A percentile compares a stretch with the other conserved stretches of the same genome.
Conservation (phyloP, 2,329 filamentous ascomycete species). For the Alternaria alternata region DNA sequence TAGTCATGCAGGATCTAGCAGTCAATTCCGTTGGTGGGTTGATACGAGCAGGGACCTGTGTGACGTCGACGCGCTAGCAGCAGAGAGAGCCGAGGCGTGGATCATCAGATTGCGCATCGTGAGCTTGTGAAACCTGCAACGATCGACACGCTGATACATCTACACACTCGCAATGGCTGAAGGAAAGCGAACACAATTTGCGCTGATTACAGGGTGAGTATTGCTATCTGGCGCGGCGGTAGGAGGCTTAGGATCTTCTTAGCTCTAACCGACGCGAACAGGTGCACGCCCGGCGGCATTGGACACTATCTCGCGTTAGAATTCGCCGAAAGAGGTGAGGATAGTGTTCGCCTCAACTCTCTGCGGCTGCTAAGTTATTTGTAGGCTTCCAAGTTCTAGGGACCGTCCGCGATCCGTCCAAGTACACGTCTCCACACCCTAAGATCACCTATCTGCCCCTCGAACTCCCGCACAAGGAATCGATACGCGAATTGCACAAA, state of each 20-base stretch:
- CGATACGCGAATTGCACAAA: slow-evolving; percentile 57
- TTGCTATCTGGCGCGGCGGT: neutral
- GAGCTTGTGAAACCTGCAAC: neutral
- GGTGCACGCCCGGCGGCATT: slow-evolving; percentile 64
- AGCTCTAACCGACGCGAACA: slow-evolving; percentile 31
- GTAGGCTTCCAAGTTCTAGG: slow-evolving; percentile 65
- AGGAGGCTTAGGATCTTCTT: neutral
- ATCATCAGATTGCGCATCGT: slow-evolving; percentile 3
- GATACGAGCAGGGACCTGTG: neutral
- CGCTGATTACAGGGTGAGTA: slow-evolving; percentile 50
- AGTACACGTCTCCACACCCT: slow-evolving; percentile 57
- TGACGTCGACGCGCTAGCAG: slow-evolving; percentile 14
- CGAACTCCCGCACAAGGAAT: slow-evolving; percentile 61
- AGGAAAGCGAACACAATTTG: slow-evolving; percentile 35
- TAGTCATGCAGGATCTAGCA: neutral
- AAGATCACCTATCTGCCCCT: slow-evolving; percentile 64
- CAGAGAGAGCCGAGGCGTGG: neutral
- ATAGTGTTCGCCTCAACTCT: neutral
- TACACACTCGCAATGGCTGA: slow-evolving; percentile 20
- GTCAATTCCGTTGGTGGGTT: neutral
- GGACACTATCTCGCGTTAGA: slow-evolving; percentile 66
- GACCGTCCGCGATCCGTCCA: slow-evolving; percentile 61
- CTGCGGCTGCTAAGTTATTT: neutral
- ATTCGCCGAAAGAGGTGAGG: slow-evolving; percentile 58
- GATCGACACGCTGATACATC: neutral